These are phyloP conservation scores for Penicillium hordei DNA, from an alignment of 2,329 filamentous ascomycete genomes.

Conservation along the genomic window DNA sequence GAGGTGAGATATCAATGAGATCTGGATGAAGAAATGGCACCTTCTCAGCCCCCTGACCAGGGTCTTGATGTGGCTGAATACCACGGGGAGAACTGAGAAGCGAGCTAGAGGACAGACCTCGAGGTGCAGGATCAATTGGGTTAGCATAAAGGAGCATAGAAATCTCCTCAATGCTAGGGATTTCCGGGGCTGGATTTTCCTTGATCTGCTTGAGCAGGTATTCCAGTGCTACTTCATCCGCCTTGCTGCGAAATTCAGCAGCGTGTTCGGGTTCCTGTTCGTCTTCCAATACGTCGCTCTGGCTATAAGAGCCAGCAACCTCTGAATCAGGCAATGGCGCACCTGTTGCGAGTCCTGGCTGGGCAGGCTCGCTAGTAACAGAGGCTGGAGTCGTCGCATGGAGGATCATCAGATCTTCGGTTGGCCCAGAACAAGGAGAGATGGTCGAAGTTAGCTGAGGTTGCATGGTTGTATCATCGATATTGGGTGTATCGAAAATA, in stretches of 20 bases:
- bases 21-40: conserved; percentile 1
- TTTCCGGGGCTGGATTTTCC: neutral
- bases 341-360: neutral
- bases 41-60: neutral
- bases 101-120: neutral
- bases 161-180: neutral
- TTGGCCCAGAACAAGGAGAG: neutral
- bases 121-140: neutral
- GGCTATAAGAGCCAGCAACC: neutral
- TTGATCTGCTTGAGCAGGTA: neutral
- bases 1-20: conserved; percentile 5
- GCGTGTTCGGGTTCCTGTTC: neutral
- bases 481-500: neutral
- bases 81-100: neutral
- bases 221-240: neutral
- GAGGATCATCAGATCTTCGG: neutral
- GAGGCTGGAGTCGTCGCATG: neutral
- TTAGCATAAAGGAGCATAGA: neutral
- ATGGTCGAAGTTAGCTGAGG: neutral
- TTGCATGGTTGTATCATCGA: neutral
- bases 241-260: neutral
- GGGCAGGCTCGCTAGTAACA: neutral
- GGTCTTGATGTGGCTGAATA: neutral
- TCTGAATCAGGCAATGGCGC: neutral
- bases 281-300: neutral